Evolutionary conservation across 2,329 filamentous ascomycete species (phyloP).

Genomic region (Apiospora saccharicola): DNA sequence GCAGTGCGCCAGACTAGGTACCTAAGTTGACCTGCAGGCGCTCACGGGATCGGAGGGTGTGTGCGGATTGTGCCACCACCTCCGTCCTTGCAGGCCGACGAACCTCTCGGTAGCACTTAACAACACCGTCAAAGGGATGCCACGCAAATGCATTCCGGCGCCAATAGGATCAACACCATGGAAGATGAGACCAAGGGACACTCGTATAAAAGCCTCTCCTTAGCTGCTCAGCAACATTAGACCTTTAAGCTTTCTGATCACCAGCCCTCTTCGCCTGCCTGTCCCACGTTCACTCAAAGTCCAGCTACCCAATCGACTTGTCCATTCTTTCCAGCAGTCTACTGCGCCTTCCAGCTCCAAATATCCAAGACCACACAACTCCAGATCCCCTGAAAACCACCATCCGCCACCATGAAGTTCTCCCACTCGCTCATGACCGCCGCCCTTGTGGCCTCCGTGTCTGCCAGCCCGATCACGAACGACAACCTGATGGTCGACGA

Average conservation of each 20-base stretch:
- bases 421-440: conserved; percentile 29
- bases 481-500: conserved; percentile 9
- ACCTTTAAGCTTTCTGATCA: background rate
- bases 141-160: background rate
- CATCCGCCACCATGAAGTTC: conserved; percentile 32
- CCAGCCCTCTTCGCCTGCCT: conserved; percentile 1
- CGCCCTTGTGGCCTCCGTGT: conserved; percentile 28
- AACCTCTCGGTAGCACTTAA: background rate
- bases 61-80: background rate
- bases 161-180: background rate
- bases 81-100: conserved; percentile 15
- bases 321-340: background rate
- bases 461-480: conserved; percentile 29
- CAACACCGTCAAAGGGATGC: background rate
- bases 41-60: conserved; percentile 4
- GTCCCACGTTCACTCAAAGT: background rate
- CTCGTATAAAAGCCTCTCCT: background rate
- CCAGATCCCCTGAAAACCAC: background rate
- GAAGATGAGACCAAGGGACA: background rate
- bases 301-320: background rate
- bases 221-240: background rate
- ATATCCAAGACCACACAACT: background rate
- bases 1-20: background rate
- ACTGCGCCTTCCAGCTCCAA: background rate
- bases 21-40: background rate